These are phyloP conservation scores for Tylopilus subfusipes DNA, from an alignment of 768 basidiomycete species.

Conservation along the genomic window DNA sequence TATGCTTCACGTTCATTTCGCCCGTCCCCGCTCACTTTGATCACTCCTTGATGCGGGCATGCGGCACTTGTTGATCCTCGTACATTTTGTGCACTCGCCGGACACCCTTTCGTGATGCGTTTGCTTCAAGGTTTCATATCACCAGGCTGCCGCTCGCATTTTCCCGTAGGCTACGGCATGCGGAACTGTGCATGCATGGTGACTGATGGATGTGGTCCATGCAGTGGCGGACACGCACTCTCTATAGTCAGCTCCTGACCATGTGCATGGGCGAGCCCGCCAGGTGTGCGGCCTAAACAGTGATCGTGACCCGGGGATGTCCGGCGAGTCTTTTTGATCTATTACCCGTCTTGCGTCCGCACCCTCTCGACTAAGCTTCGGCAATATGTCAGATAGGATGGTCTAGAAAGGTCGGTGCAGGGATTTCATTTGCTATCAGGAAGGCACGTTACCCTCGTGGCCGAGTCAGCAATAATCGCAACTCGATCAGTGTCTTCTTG, in stretches of 20 bases:
- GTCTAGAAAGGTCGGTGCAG: constrained; percentile 13
- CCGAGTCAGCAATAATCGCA: constrained; percentile 1
- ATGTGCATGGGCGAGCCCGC: constrained; percentile 13
- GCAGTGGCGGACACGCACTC: constrained; percentile 21
- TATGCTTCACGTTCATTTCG: constrained; percentile 2
- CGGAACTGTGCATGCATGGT: constrained; percentile 24
- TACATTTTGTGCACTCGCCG: constrained; percentile 1
- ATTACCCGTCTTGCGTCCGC: constrained; percentile 21
- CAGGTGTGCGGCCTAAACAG: constrained; percentile 13
- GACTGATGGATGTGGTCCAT: constrained; percentile 29
- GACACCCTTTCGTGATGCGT: constrained; percentile 11
- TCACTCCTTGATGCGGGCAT: constrained; percentile 15
- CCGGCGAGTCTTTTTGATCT: constrained; percentile 24
- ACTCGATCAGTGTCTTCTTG: constrained; percentile 10
- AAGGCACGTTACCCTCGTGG: constrained; percentile 22
- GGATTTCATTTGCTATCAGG: constrained; percentile 14
- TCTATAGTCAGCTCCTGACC: constrained; percentile 12
- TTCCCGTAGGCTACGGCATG: constrained; percentile 28
- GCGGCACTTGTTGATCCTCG: constrained; percentile 6
- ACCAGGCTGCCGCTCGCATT: constrained; percentile 15
- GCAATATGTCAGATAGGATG: constrained; percentile 4
- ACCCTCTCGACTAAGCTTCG: constrained; percentile 12
- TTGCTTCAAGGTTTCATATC: constrained; percentile 16
- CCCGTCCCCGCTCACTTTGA: constrained; percentile 6
- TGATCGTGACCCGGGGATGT: constrained; percentile 20